Percentiles rank a stretch among this genome's conserved stretches.
Evolutionary conservation across 345 rosid genomes (phyloP).

Genomic region (Pistacia atlantica): DNA sequence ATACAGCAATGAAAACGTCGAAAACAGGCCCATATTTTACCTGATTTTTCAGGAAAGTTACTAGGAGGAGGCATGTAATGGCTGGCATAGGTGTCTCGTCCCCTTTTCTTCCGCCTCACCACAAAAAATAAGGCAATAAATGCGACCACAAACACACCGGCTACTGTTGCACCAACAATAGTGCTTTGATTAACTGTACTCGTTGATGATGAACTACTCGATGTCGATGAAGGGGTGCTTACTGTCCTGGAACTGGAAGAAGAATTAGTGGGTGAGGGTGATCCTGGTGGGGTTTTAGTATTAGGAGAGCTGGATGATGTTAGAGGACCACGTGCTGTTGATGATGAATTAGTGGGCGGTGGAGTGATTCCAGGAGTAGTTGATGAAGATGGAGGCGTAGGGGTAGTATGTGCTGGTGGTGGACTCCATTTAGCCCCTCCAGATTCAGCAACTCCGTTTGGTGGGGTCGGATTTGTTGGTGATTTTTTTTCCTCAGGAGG

Average conservation of each 20-base stretch:
- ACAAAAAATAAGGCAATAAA: slow-evolving; percentile 46
- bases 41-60: slow-evolving; percentile 49
- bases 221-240: neutral
- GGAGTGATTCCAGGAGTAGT: slow-evolving; percentile 29
- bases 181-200: slow-evolving; percentile 16
- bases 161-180: slow-evolving; percentile 44
- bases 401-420: slow-evolving; percentile 29
- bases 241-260: neutral
- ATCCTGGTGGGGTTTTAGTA: neutral
- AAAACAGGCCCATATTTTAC: slow-evolving; percentile 34
- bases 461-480: slow-evolving; percentile 21
- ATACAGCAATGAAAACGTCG: neutral
- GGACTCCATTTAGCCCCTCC: slow-evolving; percentile 27
- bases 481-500: neutral
- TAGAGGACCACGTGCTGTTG: slow-evolving; percentile 8
- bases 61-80: slow-evolving; percentile 55
- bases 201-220: slow-evolving; percentile 9
- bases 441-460: neutral
- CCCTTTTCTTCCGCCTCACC: slow-evolving; percentile 50
- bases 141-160: slow-evolving; percentile 51
- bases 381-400: slow-evolving; percentile 33
- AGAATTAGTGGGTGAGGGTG: neutral
- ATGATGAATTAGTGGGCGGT: slow-evolving; percentile 15
- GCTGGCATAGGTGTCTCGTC: slow-evolving; percentile 25
- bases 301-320: slow-evolving; percentile 20